Conservation (phyloP, 129 eudicot species). For the Cynara cardunculus region DNA sequence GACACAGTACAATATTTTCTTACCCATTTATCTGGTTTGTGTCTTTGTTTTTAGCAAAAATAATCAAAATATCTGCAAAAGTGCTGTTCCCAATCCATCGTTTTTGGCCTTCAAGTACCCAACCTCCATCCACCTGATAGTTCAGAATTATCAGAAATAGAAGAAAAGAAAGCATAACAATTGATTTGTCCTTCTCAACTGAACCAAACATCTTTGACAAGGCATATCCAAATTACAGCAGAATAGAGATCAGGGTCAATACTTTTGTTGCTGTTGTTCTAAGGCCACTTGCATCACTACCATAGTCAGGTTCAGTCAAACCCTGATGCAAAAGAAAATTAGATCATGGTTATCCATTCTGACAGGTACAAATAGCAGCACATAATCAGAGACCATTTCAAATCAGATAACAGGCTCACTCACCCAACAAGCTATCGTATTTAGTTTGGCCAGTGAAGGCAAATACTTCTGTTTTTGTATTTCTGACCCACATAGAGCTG, state of each 20-base stretch:
- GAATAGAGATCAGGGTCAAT: conserved; percentile 1
- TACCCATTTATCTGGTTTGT: conserved; percentile 96
- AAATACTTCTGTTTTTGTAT: conserved; percentile 75
- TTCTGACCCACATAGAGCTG: conserved; percentile 88
- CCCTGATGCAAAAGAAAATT: conserved; percentile 39
- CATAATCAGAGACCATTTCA: not conserved
- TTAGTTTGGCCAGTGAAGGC: conserved; percentile 77
- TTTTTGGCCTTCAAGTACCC: conserved; percentile 96
- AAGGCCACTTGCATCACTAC: conserved; percentile 96
- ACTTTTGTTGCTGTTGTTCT: conserved; percentile 94
- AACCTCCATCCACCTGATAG: conserved; percentile 91
- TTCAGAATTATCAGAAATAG: conserved; percentile 11
- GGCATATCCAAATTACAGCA: not conserved
- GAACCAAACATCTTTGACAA: not conserved
- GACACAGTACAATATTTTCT: conserved; percentile 6
- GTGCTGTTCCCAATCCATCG: conserved; percentile 99
- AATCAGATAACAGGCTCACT: conserved; percentile 26
- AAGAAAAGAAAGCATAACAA: not conserved
- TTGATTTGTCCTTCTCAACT: not conserved
- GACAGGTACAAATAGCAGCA: not conserved
- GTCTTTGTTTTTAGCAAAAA: conserved; percentile 78
- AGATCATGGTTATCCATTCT: not conserved
- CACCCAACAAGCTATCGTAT: conserved; percentile 89
- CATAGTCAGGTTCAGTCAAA: conserved; percentile 96
- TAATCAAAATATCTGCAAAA: conserved; percentile 86